These are phyloP conservation scores for Trichoderma afroharzianum DNA, from an alignment of 2,329 filamentous ascomycete genomes.

Conservation along the genomic window DNA sequence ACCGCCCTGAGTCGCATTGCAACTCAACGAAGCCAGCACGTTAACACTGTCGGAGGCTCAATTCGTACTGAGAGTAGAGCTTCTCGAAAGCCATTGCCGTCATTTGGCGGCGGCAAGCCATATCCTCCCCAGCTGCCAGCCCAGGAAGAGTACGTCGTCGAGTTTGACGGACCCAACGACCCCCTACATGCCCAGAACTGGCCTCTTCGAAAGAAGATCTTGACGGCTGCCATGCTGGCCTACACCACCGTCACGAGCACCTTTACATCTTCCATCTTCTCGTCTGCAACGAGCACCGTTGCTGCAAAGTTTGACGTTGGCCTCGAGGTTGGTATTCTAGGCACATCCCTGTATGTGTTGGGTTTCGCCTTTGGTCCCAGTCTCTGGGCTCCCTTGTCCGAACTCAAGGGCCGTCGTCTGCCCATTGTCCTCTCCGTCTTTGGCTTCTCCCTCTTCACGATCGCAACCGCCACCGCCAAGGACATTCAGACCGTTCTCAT, in stretches of 20 bases:
- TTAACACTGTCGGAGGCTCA: constrained; percentile 62
- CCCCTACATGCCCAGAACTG: constrained; percentile 87
- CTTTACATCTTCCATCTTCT: constrained; percentile 75
- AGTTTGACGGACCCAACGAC: constrained; percentile 80
- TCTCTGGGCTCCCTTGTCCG: constrained; percentile 70
- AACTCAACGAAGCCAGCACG: constrained; percentile 68
- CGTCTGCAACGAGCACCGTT: constrained; percentile 57
- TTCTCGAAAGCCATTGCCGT: constrained; percentile 58
- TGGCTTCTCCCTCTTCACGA: constrained; percentile 66
- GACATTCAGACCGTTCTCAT: constrained; percentile 68
- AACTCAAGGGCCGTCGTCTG: constrained; percentile 64
- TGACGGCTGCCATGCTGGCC: constrained; percentile 64
- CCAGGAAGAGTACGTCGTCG: constrained; percentile 74
- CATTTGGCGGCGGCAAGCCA: constrained; percentile 70
- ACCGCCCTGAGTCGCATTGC: constrained; percentile 69
- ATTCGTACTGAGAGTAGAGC: constrained; percentile 40
- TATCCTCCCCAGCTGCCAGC: constrained; percentile 68
- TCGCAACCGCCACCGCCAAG: constrained; percentile 61
- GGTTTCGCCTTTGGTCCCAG: constrained; percentile 69
- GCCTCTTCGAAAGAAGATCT: constrained; percentile 71
- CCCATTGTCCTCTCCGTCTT: constrained; percentile 61
- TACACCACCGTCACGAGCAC: constrained; percentile 69
- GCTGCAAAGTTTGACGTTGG: constrained; percentile 58
- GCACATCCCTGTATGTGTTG: constrained; percentile 67
- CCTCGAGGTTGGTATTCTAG: constrained; percentile 59